Evolutionary conservation across 2,329 filamentous ascomycete genomes (phyloP).

Genomic region (Penicillium sp.): DNA sequence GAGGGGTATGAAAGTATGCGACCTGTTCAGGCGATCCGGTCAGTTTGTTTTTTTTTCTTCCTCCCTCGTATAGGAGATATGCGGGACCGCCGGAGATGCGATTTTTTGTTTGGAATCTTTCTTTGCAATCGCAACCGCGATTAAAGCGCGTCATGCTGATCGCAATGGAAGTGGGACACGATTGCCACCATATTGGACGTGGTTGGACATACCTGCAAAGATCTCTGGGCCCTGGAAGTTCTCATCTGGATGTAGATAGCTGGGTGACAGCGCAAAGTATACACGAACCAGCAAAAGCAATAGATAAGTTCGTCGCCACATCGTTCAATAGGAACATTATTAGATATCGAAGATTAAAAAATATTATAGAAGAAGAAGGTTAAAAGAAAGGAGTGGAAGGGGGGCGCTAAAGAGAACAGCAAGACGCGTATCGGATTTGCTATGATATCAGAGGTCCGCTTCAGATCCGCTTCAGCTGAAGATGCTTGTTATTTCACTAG

Average conservation of each 20-base stretch:
- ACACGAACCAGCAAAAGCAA: constrained; percentile 82
- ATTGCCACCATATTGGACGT: not conserved
- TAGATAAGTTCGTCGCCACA: constrained; percentile 92
- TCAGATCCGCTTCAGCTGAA: not conserved
- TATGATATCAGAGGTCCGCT: constrained; percentile 27
- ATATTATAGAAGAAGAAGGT: constrained; percentile 2
- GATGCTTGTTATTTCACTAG: not conserved
- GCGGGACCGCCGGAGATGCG: constrained; percentile 3
- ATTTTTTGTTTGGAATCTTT: not conserved
- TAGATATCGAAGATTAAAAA: constrained; percentile 10
- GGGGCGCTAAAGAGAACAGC: constrained; percentile 5
- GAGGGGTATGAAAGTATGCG: constrained; percentile 92
- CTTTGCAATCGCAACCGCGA: not conserved
- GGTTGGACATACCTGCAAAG: constrained; percentile 75
- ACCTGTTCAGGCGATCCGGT: constrained; percentile 55
- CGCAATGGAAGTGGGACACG: not conserved
- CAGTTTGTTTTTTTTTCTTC: constrained; percentile 1
- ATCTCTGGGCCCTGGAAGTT: constrained; percentile 98
- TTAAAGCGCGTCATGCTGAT: not conserved
- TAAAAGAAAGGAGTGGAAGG: constrained; percentile 5
- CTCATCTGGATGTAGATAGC: constrained; percentile 97
- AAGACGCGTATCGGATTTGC: constrained; percentile 19
- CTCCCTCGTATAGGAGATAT: not conserved
- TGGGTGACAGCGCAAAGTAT: constrained; percentile 91
- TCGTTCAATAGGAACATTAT: constrained; percentile 44